Conservation (phyloP, 208 protist species). For the Crithidia thermophila region DNA sequence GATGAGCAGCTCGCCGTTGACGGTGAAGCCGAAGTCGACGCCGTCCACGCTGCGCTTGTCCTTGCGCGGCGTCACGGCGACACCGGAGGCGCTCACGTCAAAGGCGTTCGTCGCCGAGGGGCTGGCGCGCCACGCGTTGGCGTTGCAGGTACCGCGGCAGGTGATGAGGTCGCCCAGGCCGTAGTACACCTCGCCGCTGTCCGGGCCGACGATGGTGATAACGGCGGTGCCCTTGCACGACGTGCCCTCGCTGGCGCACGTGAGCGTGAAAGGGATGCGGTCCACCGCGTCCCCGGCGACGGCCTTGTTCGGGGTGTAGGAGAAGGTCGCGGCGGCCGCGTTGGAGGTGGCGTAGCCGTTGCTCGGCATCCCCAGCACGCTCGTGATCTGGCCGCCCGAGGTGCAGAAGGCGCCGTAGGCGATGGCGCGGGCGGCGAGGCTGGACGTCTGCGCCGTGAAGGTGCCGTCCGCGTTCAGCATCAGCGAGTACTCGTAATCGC, state of each 20-base stretch:
- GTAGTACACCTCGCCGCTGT: conserved; percentile 46
- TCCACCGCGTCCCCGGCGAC: conserved; percentile 35
- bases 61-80: conserved; percentile 43
- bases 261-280: conserved; percentile 63
- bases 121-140: conserved; percentile 51
- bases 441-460: conserved; percentile 30
- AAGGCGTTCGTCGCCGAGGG: conserved; percentile 36
- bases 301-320: conserved; percentile 17
- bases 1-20: conserved; percentile 58
- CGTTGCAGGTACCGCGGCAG: conserved; percentile 83
- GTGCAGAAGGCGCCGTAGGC: conserved; percentile 22
- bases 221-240: conserved; percentile 40
- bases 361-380: conserved; percentile 9
- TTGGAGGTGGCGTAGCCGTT: conserved; percentile 12
- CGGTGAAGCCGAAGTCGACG: conserved; percentile 69
- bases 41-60: conserved; percentile 53
- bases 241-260: conserved; percentile 31
- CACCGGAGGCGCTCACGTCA: conserved; percentile 35
- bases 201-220: conserved; percentile 32
- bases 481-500: conserved; percentile 41
- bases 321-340: conserved; percentile 41
- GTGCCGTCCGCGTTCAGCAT: conserved; percentile 41
- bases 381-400: conserved; percentile 30
- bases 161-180: conserved; percentile 56
- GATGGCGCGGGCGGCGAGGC: conserved; percentile 23